Conservation (phyloP, 495 filamentous ascomycete species). For the Penicillium daleae region DNA sequence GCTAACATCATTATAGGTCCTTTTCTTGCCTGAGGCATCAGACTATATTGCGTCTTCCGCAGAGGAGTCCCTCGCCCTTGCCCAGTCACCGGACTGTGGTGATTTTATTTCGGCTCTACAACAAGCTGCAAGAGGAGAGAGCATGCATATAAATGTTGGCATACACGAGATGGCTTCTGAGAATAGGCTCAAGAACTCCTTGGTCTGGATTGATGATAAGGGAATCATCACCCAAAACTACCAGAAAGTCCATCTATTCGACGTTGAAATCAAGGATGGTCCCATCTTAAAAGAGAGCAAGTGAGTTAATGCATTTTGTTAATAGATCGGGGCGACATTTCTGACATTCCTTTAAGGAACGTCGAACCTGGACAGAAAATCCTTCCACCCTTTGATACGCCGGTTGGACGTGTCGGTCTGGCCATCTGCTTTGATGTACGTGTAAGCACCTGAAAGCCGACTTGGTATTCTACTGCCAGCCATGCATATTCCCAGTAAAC, state of each 20-base stretch:
- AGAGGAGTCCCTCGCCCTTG: slow-evolving; percentile 68
- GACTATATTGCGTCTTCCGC: slow-evolving; percentile 80
- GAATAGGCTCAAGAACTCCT: slow-evolving; percentile 61
- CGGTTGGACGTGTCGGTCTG: slow-evolving; percentile 73
- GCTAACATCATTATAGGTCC: slow-evolving; percentile 53
- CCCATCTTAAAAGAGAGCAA: slow-evolving; percentile 66
- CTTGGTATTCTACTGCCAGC: too few species aligned
- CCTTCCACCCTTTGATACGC: slow-evolving; percentile 69
- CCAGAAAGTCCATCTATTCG: slow-evolving; percentile 81
- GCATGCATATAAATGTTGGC: slow-evolving; percentile 81
- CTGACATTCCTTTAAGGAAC: slow-evolving; percentile 36
- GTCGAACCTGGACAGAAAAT: slow-evolving; percentile 64
- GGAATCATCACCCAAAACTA: slow-evolving; percentile 67
- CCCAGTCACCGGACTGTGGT: slow-evolving; percentile 55
- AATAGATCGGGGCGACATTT: background rate
- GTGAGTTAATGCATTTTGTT: slow-evolving; percentile 28
- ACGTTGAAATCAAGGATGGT: slow-evolving; percentile 67
- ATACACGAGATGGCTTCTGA: slow-evolving; percentile 76
- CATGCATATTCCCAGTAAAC: too few species aligned
- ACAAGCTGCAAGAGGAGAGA: slow-evolving; percentile 59
- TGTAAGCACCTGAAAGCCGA: background rate
- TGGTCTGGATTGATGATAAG: slow-evolving; percentile 70
- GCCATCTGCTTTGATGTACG: slow-evolving; percentile 88
- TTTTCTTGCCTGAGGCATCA: slow-evolving; percentile 91
- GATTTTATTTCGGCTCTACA: slow-evolving; percentile 76